Evolutionary conservation across 768 basidiomycete species (phyloP), one percentile per base, ranked within the genome.

Genomic region (Suillus fuscotomentosus): DNA sequence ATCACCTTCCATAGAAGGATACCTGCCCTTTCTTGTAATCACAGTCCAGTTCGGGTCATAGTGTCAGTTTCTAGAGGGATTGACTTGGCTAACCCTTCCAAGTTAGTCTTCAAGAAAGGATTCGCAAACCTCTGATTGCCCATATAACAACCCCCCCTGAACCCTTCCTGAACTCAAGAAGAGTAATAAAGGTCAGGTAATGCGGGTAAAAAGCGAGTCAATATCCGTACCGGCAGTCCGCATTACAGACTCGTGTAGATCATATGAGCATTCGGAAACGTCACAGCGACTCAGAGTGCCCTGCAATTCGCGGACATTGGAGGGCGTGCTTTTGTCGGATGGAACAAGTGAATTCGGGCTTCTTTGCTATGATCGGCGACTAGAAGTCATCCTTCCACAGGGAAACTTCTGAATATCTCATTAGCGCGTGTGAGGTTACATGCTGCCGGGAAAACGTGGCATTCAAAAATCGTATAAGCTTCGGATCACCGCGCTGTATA

Each of bases 271-370:
- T 11, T 36, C 53, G 31, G 34, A 54, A n/a, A 34, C 53, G 34
- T n/a, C 17, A n/a, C 53, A 34, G 20, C 11, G 47, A 62, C 53
- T 22, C 50, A 64, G 13, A 48, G 65, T 57, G 27, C 65, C 63
- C 41, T 63, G 45, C 50, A 66, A 56, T 64, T 43, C 65, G 65
- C 60, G 73, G 73, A 7, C 53, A 62, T 70, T 74, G 67, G 65
- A 17, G 38, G 74, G 67, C 38, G 62, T 67, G 70, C 43, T 48
- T 31, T 47, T 66, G 41, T 15, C 67, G 60, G 45, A 70, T 70
- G 64, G 62, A 54, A 31, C 11, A 60, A 39, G 70, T 68, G 63
- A 54, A 31, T 34, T 20, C 59, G 15, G 17, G 2, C 38, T 69
- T 66, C 27, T 56, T 64, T 61, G 57, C 61, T 38, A 66, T 66